A percentile compares a stretch with the other conserved stretches of the same genome.
These are phyloP conservation scores for Gelatoporia subvermispora DNA, from an alignment of 768 basidiomycete genomes.

Conservation along the genomic window DNA sequence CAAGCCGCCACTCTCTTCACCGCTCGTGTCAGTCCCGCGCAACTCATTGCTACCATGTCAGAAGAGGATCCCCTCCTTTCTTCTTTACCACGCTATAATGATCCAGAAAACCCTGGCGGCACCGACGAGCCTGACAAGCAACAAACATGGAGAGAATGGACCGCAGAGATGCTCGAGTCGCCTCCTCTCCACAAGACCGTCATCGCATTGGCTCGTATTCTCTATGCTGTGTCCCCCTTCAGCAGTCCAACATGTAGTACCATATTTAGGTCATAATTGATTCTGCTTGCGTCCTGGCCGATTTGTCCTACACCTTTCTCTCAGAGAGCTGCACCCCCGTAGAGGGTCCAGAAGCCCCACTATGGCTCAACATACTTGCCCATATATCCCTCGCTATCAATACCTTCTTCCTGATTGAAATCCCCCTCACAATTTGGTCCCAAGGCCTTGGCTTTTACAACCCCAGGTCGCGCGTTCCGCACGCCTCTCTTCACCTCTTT, in stretches of 20 bases:
- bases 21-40: neutral
- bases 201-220: conserved; percentile 48
- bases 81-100: neutral
- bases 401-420: conserved; percentile 71
- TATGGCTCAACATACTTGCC: conserved; percentile 60
- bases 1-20: neutral
- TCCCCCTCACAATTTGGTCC: conserved; percentile 64
- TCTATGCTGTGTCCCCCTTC: conserved; percentile 1
- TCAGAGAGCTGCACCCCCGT: conserved; percentile 42
- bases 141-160: conserved; percentile 13
- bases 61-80: conserved; percentile 25
- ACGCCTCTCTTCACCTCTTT: conserved; percentile 66
- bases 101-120: neutral
- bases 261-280: conserved; percentile 52
- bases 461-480: conserved; percentile 50
- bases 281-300: conserved; percentile 64
- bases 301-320: conserved; percentile 66
- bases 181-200: conserved; percentile 49
- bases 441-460: conserved; percentile 59
- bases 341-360: conserved; percentile 39
- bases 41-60: conserved; percentile 14
- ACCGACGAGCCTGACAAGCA: conserved; percentile 2
- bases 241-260: neutral
- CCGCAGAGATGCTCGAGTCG: conserved; percentile 50
- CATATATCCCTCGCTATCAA: conserved; percentile 65